Percentiles rank a stretch among this genome's conserved stretches.
Conservation (phyloP, 768 basidiomycete genomes). For the Gyrodon lividus region DNA sequence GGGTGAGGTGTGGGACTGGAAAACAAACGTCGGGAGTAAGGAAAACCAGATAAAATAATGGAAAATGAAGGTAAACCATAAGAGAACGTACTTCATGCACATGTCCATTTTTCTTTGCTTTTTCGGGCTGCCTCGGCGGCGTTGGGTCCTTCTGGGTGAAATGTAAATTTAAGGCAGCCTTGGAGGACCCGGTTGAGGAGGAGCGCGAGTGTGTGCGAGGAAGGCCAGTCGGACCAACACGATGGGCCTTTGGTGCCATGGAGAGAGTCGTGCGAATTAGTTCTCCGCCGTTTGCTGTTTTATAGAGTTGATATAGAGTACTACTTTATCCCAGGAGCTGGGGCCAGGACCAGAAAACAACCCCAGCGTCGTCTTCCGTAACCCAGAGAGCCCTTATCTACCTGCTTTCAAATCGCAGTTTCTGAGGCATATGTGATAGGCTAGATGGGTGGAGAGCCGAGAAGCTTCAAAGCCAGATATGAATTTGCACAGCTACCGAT, state of each 20-base stretch:
- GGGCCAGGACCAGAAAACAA: too few relatives aligned
- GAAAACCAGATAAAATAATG: slow-evolving; percentile 13
- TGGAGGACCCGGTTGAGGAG: slow-evolving; percentile 54
- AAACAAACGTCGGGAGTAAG: slow-evolving; percentile 1
- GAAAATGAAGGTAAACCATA: slow-evolving; percentile 10
- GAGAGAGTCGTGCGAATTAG: slow-evolving; percentile 25
- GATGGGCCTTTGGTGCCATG: slow-evolving; percentile 54
- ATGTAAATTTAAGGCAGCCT: slow-evolving; percentile 58
- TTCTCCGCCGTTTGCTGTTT: slow-evolving; percentile 28
- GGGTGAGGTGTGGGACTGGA: slow-evolving; percentile 21
- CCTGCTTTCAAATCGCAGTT: neutral
- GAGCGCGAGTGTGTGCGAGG: slow-evolving; percentile 64
- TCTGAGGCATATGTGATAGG: neutral
- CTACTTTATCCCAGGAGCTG: slow-evolving; percentile 18
- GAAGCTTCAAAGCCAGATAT: neutral
- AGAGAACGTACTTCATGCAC: slow-evolving; percentile 44
- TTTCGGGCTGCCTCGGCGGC: slow-evolving; percentile 46
- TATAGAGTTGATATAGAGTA: slow-evolving; percentile 27
- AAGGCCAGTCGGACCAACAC: slow-evolving; percentile 43
- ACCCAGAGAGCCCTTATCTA: neutral
- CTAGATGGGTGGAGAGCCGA: neutral
- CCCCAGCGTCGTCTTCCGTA: too few relatives aligned
- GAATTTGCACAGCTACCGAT: neutral
- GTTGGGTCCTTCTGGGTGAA: slow-evolving; percentile 64
- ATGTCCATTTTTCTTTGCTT: slow-evolving; percentile 47